A percentile compares a stretch with the other conserved stretches of the same genome.
These are phyloP conservation scores for Mucor piriformis DNA, from an alignment of 371 early-diverging fungal species.

Conservation along the genomic window DNA sequence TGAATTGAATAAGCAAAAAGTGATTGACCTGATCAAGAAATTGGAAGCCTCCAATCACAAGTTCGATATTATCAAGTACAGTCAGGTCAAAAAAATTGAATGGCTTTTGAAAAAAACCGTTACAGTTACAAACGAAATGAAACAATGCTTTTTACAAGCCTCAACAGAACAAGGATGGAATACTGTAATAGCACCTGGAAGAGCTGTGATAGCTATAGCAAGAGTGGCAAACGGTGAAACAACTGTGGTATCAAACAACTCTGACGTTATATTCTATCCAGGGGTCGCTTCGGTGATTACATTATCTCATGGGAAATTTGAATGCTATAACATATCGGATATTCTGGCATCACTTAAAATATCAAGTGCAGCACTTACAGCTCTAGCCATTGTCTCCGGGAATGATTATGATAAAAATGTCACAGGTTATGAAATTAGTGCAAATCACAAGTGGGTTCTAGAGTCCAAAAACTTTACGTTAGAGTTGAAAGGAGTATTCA, in stretches of 20 bases:
- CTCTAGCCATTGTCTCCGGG: neutral
- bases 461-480: neutral
- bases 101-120: constrained; percentile 1
- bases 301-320: neutral
- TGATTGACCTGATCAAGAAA: neutral
- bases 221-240: neutral
- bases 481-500: neutral
- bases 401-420: neutral
- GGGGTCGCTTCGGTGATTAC: neutral
- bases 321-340: neutral
- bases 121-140: neutral
- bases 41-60: neutral
- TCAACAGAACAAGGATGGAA: neutral
- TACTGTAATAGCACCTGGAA: neutral
- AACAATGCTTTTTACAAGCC: neutral
- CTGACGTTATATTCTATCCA: neutral
- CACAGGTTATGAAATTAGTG: neutral
- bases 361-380: neutral
- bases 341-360: neutral
- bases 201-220: neutral
- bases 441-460: neutral
- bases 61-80: neutral
- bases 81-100: neutral
- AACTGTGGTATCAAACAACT: neutral
- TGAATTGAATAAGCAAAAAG: neutral